Evolutionary conservation across 176 grass and related monocot genomes (phyloP), one percentile per base, ranked within the genome.

Genomic region (Musa schizocarpa): DNA sequence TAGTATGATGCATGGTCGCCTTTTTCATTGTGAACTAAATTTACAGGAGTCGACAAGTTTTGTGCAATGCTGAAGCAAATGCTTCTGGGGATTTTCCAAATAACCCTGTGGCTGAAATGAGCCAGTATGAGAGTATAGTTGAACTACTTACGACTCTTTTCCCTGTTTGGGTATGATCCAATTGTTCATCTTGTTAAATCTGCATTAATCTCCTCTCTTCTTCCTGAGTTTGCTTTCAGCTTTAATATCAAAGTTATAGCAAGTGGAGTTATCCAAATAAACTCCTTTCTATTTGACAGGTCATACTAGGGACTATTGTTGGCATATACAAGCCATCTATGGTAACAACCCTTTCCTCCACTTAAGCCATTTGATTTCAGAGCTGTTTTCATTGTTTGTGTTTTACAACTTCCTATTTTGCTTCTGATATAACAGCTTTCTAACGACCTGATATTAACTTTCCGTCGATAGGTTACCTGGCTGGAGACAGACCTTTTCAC

Each of bases 401-500:
- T 53, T 21, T 22, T 7, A 14, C 52, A 14, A 12, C 25, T 13
- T 77, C 34, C 21, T 69, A 1, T 52, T 26, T 62, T 63, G 17
- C 66, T 73, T 67, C 75, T 53, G 21, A 51, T 65, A 25, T 77
- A 76, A 13, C 21, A 75, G 25, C 53, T n/a, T 7, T 52, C 19
- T 82, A 25, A 74, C 68, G 77, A 74, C 50, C 73, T 69, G 72
- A 49, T 75, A 81, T 78, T 54, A 23, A 78, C 74, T 27, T 65
- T 57, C 54, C 10, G 58, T 43, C 13, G 23, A 73, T 78, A 94
- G 95, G 95, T 99, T 78, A 99, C 95, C 63, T 99, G 95, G 90
- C 78, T 99, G 82, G 90, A 94, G 71, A 99, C 95, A 0, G 90
- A 99, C 79, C 90, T 99, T 78, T 99, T 99, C 79, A 99, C 90